These are phyloP conservation scores for Penicillium hordei DNA, from an alignment of 2,329 filamentous ascomycete genomes.

Conservation along the genomic window DNA sequence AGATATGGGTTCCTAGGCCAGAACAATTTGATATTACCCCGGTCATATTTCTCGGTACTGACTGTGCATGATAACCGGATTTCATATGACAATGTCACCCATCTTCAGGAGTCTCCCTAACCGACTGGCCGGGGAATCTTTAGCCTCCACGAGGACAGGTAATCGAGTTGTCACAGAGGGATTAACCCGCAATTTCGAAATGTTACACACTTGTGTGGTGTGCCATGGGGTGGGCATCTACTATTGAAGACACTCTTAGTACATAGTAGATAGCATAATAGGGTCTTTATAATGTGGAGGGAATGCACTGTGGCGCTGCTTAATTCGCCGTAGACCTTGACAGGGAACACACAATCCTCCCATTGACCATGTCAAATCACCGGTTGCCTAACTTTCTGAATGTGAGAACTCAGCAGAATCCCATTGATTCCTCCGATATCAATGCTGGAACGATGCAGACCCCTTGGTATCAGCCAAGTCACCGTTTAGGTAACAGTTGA, in stretches of 20 bases:
- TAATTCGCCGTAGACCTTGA: background rate
- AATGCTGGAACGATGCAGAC: background rate
- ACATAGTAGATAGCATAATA: background rate
- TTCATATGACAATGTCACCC: constrained; percentile 16
- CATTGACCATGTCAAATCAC: background rate
- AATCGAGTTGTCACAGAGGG: background rate
- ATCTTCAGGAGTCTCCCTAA: background rate
- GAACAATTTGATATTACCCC: constrained; percentile 11
- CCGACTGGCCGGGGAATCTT: constrained; percentile 7
- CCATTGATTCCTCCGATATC: background rate
- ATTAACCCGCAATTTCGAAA: background rate
- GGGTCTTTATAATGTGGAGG: background rate
- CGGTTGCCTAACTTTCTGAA: background rate
- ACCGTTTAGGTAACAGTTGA: background rate
- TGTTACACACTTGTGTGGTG: background rate
- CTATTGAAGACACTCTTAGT: background rate
- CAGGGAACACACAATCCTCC: background rate
- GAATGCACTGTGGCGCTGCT: background rate
- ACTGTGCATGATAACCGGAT: background rate
- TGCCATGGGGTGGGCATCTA: background rate
- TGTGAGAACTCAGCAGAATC: background rate
- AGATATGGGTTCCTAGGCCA: background rate
- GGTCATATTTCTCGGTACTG: background rate
- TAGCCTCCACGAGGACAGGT: background rate
- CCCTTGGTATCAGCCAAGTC: background rate